phyloP scores from a whole-genome alignment of 495 filamentous ascomycete species.

The Cercophora samala region DNA sequence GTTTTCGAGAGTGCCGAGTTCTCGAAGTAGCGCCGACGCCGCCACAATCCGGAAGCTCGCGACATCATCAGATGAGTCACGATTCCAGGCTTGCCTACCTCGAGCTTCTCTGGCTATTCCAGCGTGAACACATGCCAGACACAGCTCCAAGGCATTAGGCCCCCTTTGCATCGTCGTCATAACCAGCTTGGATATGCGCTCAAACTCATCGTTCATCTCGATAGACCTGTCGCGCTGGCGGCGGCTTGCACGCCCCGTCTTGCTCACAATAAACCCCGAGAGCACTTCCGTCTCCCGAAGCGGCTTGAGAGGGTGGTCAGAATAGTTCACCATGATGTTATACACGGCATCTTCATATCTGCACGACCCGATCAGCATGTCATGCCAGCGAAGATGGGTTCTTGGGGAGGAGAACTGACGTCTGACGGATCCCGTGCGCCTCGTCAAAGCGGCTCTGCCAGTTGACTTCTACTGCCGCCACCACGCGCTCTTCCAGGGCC shows the following conservation, averaged over 20 bases:
- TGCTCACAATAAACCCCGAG: conserved; percentile 67
- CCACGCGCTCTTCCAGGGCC: conserved; percentile 38
- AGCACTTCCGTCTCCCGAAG: conserved; percentile 76
- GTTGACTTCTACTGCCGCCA: conserved; percentile 20
- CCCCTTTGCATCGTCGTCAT: conserved; percentile 39
- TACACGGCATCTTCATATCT: conserved; percentile 66
- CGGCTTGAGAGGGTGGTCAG: conserved; percentile 52
- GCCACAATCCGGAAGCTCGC: conserved; percentile 44
- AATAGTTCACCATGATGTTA: conserved; percentile 55
- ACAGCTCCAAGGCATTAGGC: conserved; percentile 36
- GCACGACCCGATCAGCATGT: neutral
- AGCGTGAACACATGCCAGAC: conserved; percentile 38
- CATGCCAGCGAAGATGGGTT: neutral
- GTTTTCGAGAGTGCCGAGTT: conserved; percentile 27
- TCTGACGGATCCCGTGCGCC: conserved; percentile 52
- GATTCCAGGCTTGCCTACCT: conserved; percentile 8
- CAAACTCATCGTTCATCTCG: conserved; percentile 61
- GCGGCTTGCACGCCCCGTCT: conserved; percentile 52
- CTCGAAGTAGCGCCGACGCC: conserved; percentile 36
- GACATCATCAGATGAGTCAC: conserved; percentile 20
- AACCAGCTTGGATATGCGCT: conserved; percentile 47
- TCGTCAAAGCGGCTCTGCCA: conserved; percentile 40
- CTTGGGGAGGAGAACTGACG: conserved; percentile 39
- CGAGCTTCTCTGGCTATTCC: conserved; percentile 10
- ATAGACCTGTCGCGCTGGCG: conserved; percentile 61